phyloP scores from a whole-genome alignment of 495 filamentous ascomycete genomes.

The Aspergillus sclerotioniger region DNA sequence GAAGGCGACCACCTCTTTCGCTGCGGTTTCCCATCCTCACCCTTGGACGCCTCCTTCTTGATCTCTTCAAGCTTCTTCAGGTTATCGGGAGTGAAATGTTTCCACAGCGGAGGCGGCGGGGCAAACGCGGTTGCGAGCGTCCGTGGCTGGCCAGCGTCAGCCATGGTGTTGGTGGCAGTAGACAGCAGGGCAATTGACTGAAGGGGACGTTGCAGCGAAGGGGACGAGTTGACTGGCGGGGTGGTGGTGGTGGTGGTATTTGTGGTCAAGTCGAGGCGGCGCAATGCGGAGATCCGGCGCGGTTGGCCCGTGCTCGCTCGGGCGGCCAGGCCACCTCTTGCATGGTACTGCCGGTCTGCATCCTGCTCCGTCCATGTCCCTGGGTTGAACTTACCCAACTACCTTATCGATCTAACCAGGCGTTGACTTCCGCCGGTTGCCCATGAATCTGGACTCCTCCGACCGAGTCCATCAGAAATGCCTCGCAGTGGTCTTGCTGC shows the following conservation, averaged over 20 bases:
- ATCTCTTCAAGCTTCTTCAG: constrained; percentile 60
- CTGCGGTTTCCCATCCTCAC: constrained; percentile 32
- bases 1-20: constrained; percentile 38
- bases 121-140: constrained; percentile 67
- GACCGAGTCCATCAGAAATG: constrained; percentile 21
- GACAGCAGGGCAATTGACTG: not conserved
- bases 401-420: not conserved
- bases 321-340: constrained; percentile 4
- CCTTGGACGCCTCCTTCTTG: constrained; percentile 44
- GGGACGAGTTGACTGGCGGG: not conserved
- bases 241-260: not conserved
- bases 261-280: not conserved
- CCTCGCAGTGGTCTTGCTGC: constrained; percentile 30
- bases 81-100: constrained; percentile 79
- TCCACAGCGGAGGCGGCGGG: constrained; percentile 86
- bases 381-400: not conserved
- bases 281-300: constrained; percentile 15
- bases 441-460: constrained; percentile 8
- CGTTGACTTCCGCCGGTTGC: not conserved
- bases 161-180: constrained; percentile 36
- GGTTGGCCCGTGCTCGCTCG: constrained; percentile 12
- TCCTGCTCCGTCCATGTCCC: no score
- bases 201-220: not conserved
- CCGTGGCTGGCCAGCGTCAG: constrained; percentile 47
- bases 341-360: no score